phyloP scores from a whole-genome alignment of 441 rosid species.

The Viola pubescens region DNA sequence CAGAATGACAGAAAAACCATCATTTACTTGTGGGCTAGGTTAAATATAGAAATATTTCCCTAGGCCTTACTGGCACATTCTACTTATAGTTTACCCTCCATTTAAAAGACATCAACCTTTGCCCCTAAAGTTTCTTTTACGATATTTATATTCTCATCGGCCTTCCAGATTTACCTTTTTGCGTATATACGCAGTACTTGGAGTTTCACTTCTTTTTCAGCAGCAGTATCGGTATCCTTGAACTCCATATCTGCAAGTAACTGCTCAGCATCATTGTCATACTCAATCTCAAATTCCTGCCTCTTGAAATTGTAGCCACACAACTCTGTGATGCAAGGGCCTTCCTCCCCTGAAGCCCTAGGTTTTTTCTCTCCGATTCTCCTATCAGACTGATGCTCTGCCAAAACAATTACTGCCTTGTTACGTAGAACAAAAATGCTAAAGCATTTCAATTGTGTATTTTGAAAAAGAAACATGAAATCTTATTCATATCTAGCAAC shows the following conservation, averaged over 20 bases:
- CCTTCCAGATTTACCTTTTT: slow-evolving; percentile 44
- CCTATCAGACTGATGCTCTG: slow-evolving; percentile 69
- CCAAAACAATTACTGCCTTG: slow-evolving; percentile 7
- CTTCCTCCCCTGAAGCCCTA: slow-evolving; percentile 61
- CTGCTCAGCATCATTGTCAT: slow-evolving; percentile 95
- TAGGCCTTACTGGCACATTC: background rate
- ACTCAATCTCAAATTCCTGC: slow-evolving; percentile 90
- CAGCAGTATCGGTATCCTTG: slow-evolving; percentile 60
- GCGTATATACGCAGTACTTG: slow-evolving; percentile 77
- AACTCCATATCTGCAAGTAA: slow-evolving; percentile 94
- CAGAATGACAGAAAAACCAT: slow-evolving; percentile 4
- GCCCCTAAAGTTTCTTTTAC: background rate
- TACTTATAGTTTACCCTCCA: background rate
- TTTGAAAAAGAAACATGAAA: no score
- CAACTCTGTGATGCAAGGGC: slow-evolving; percentile 59
- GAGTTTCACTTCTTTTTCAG: slow-evolving; percentile 71
- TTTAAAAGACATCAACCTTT: background rate
- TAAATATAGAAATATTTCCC: slow-evolving; percentile 1
- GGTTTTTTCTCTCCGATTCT: slow-evolving; percentile 87
- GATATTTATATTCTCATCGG: background rate
- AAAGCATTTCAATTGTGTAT: no score
- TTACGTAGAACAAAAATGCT: no score
- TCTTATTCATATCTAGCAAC: no score
- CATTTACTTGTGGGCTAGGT: background rate
- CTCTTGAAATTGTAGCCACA: slow-evolving; percentile 90